Conservation (phyloP, 2,329 filamentous ascomycete genomes). For the Apiospora saccharicola region DNA sequence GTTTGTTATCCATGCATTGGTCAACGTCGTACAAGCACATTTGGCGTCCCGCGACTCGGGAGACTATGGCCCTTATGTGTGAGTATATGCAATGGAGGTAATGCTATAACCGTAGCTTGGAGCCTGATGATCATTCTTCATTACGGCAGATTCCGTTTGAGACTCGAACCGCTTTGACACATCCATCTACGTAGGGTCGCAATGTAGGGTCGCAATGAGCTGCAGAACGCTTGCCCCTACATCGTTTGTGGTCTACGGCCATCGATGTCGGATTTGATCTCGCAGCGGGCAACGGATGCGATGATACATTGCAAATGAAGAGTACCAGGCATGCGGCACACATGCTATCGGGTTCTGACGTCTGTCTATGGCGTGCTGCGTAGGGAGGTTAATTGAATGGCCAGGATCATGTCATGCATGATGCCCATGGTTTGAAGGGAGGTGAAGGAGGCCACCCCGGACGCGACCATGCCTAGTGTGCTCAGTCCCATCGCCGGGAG, state of each 20-base stretch:
- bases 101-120: too few species aligned
- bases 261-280: too few species aligned
- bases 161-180: neutral
- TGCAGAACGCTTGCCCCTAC: too few species aligned
- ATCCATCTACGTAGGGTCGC: too few species aligned
- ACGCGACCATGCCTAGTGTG: neutral
- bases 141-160: neutral
- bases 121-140: neutral
- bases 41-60: too few species aligned
- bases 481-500: neutral
- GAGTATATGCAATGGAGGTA: neutral
- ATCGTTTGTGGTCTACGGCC: too few species aligned
- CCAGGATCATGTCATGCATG: neutral
- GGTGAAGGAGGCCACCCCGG: neutral
- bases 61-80: neutral
- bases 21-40: too few species aligned
- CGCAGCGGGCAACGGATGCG: too few species aligned
- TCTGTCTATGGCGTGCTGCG: neutral
- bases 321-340: neutral
- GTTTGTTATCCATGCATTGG: too few species aligned
- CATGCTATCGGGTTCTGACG: neutral
- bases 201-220: too few species aligned
- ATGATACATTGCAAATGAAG: neutral
- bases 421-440: neutral
- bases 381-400: neutral